phyloP scores from a whole-genome alignment of 192 early-diverging fungal species.

The Podila verticillata region DNA sequence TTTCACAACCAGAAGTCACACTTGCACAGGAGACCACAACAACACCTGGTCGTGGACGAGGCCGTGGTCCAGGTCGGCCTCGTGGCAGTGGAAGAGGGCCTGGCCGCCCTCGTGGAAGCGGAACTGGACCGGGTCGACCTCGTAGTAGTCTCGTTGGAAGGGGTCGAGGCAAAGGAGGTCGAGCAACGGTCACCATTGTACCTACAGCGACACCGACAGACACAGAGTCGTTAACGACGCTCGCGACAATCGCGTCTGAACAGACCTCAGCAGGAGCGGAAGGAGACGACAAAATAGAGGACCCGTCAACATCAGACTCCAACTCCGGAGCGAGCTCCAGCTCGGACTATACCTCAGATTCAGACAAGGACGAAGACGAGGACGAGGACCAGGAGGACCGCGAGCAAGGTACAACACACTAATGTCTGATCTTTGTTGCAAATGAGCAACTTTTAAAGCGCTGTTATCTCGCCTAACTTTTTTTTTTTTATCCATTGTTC shows the following conservation, averaged over 20 bases:
- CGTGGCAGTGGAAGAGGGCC: slow-evolving; percentile 5
- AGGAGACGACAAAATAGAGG: not conserved
- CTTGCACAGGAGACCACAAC: not conserved
- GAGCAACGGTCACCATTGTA: not conserved
- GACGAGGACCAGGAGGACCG: not conserved
- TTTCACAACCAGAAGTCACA: not conserved
- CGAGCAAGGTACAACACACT: too few relatives aligned
- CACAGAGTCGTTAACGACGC: not conserved
- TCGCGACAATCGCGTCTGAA: not conserved
- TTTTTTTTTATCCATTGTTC: not conserved
- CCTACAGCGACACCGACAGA: not conserved
- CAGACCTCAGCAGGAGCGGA: not conserved
- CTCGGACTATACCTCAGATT: not conserved
- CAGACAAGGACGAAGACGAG: not conserved
- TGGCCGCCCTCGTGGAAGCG: not conserved
- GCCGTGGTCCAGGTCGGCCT: not conserved
- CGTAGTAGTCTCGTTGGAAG: slow-evolving; percentile 2
- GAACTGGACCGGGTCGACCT: not conserved
- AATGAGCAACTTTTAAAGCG: not conserved
- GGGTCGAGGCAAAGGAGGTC: not conserved
- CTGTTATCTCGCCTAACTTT: not conserved
- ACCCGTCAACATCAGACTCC: not conserved
- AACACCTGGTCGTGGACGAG: not conserved
- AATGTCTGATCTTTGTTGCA: too few relatives aligned
- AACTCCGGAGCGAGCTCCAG: not conserved